A percentile compares a stretch with the other conserved stretches of the same genome.
Conservation (phyloP, 495 filamentous ascomycete species). For the Penicillium ochrochloron region DNA sequence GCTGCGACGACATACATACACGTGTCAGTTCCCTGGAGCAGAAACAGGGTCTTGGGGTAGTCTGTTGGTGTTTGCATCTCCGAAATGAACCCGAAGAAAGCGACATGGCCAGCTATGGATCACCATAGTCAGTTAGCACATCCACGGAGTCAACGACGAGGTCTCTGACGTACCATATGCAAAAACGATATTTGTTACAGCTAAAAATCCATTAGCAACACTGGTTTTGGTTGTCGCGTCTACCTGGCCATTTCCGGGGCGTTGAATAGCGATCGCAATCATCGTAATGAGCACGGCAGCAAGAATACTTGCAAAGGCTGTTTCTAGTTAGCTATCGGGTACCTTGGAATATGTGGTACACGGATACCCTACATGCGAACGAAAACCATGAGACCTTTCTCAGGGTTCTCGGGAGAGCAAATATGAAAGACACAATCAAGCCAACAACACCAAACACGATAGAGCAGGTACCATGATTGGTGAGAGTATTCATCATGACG, state of each 20-base stretch:
- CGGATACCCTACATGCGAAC: conserved; percentile 45
- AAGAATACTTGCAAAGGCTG: conserved; percentile 61
- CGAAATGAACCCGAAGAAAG: conserved; percentile 70
- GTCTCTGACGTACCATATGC: conserved; percentile 29
- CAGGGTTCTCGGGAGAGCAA: conserved; percentile 65
- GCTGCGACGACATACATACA: conserved; percentile 54
- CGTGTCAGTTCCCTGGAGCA: conserved; percentile 61
- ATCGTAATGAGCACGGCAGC: conserved; percentile 70
- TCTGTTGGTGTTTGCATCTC: conserved; percentile 66
- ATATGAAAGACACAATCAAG: conserved; percentile 59
- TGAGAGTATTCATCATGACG: conserved; percentile 66
- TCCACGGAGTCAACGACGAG: neutral
- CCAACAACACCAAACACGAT: conserved; percentile 67
- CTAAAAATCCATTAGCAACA: conserved; percentile 23
- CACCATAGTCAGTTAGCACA: conserved; percentile 22
- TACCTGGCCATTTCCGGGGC: conserved; percentile 18
- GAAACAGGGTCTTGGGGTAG: conserved; percentile 60
- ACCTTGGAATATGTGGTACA: no score
- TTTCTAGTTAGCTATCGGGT: neutral
- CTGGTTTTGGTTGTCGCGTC: conserved; percentile 22
- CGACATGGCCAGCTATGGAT: conserved; percentile 48
- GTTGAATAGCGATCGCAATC: conserved; percentile 58
- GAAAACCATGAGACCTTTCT: conserved; percentile 59
- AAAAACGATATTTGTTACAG: conserved; percentile 34
- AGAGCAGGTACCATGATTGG: conserved; percentile 63